Base-by-base conservation (phyloP, 768 basidiomycete species). In the Psilocybe sp. region DNA sequence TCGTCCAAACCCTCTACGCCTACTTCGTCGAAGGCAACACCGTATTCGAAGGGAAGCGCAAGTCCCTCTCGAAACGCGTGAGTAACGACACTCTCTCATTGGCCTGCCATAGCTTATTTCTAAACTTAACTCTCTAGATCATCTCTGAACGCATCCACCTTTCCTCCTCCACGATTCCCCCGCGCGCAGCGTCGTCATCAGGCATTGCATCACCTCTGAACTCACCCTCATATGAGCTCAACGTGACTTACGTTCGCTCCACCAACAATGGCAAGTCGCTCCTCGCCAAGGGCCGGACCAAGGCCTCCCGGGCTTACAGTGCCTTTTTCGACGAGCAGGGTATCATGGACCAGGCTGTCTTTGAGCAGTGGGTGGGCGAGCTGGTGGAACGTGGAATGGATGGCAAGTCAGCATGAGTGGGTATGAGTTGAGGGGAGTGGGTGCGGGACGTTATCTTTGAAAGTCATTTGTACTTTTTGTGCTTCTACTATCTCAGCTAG, bases 141-240 rank as follows among this genome's bases (percentile, higher is more conserved):
- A 85, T 95, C 41, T 92, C 91, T 2, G 94, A 98, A 64, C 84
- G 87, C 55, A 81, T 98, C 69, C 89, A 84, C 23, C 77, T 95
- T 49, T 77, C 81, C 16, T 87, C 92, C 4, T 75, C 74, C 28
- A 88, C 89, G 3, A 58, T 73, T 13, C 85, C 90, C 31, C 75
- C 77, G 19, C 71, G 71, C 15, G 73, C 73, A 18, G 53, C 69
- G 35, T 40, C 62, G 20, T 51, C 58, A 28, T 46, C 62, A 38
- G 57, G 57, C 8, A 44, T 58, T 3, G 38, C 56, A 16, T 59
- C 67, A 15, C 46, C 62, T 11, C 58, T 74, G 32, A 71, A 71
- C 43, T 75, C 86, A 31, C 87, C 89, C 19, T 75, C 77, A 41
- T 94, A 93, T 67, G 67, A 76, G 13, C 71, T 96, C 55, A 73